These are phyloP conservation scores for Primulina huaijiensis DNA, from an alignment of 257 asterid genomes.

Conservation along the genomic window DNA sequence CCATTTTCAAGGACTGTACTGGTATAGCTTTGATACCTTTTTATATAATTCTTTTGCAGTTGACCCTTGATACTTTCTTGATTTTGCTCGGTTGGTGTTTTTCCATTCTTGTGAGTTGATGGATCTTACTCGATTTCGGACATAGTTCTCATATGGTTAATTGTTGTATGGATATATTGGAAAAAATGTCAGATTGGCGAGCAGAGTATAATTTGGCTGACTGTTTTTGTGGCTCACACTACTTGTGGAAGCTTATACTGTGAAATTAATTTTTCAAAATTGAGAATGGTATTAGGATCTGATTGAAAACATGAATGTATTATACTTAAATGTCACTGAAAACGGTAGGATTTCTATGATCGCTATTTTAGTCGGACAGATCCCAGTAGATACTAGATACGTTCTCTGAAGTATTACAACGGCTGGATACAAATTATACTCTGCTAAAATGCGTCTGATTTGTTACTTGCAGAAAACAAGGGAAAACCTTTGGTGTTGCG, in stretches of 20 bases:
- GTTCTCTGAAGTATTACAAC: not conserved
- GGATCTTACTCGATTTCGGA: not conserved
- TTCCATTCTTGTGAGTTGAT: not conserved
- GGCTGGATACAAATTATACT: not conserved
- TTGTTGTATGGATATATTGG: not conserved
- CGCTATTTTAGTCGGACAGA: not conserved
- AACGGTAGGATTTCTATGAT: not conserved
- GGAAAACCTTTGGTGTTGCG: slow-evolving; percentile 63
- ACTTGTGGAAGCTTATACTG: not conserved
- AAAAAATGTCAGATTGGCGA: not conserved
- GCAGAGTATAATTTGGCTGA: no score
- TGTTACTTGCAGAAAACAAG: slow-evolving; percentile 33
- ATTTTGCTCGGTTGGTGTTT: not conserved
- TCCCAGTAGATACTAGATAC: not conserved
- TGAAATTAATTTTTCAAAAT: not conserved
- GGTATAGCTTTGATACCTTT: slow-evolving; percentile 29
- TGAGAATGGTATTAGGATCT: no score
- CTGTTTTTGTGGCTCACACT: not conserved
- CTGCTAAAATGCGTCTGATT: not conserved
- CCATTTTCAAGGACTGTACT: slow-evolving; percentile 49
- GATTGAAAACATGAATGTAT: no score
- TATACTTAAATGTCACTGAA: not conserved
- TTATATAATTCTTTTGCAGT: not conserved
- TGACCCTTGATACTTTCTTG: not conserved
- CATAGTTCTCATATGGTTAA: not conserved